Conservation (phyloP, 768 basidiomycete species). For the Amanita thiersii region DNA sequence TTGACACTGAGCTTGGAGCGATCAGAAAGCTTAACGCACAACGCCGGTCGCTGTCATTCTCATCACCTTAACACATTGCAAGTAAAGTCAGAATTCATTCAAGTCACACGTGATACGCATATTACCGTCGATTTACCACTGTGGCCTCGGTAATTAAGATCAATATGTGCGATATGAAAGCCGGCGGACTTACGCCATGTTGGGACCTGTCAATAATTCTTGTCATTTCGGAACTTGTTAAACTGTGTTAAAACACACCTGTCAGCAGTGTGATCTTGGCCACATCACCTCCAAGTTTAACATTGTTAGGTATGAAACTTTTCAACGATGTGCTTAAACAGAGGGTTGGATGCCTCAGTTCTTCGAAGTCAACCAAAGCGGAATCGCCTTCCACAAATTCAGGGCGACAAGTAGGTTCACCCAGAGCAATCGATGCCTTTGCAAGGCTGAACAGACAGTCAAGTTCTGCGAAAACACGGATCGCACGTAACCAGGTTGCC, state of each 20-base stretch:
- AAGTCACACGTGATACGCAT: background rate
- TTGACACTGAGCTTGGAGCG: background rate
- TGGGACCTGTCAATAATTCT: slow-evolving; percentile 47
- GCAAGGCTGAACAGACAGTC: slow-evolving; percentile 93
- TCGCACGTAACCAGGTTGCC: slow-evolving; percentile 71
- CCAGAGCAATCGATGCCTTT: slow-evolving; percentile 81
- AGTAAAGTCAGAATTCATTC: background rate
- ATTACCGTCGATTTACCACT: slow-evolving; percentile 33
- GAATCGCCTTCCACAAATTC: slow-evolving; percentile 74
- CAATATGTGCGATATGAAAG: slow-evolving; percentile 6
- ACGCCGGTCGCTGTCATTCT: slow-evolving; percentile 95
- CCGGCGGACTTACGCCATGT: slow-evolving; percentile 65
- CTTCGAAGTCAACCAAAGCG: slow-evolving; percentile 82
- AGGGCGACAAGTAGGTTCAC: slow-evolving; percentile 91
- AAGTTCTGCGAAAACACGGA: slow-evolving; percentile 87
- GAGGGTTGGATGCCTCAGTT: slow-evolving; percentile 84
- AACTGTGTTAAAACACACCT: slow-evolving; percentile 35
- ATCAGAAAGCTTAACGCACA: slow-evolving; percentile 32
- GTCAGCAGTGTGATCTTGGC: slow-evolving; percentile 82
- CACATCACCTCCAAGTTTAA: slow-evolving; percentile 71
- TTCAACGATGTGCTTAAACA: slow-evolving; percentile 52
- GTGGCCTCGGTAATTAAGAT: background rate
- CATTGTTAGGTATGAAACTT: slow-evolving; percentile 90
- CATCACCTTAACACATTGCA: slow-evolving; percentile 46
- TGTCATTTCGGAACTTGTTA: background rate